phyloP scores from a whole-genome alignment of 345 rosid species.

The Populus deltoides region DNA sequence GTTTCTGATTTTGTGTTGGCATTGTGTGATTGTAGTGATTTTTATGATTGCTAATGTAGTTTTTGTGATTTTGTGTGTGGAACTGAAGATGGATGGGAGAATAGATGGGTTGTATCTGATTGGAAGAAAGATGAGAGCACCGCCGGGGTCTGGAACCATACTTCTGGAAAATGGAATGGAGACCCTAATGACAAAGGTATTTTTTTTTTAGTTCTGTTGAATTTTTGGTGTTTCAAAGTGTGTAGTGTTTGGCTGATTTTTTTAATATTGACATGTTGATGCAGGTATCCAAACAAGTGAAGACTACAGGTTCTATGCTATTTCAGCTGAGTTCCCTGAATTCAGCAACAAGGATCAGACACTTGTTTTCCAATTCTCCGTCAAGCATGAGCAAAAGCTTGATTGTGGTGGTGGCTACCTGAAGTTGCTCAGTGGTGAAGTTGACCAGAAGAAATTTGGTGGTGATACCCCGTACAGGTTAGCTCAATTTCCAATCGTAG shows the following conservation, averaged over 20 bases:
- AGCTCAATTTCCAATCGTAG: neutral
- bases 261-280: slow-evolving; percentile 1
- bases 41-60: neutral
- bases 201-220: neutral
- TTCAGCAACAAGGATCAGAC: slow-evolving; percentile 91
- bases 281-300: slow-evolving; percentile 97
- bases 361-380: slow-evolving; percentile 90
- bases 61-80: neutral
- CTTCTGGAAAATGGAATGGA: slow-evolving; percentile 93
- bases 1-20: neutral
- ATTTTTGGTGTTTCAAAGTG: neutral
- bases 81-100: slow-evolving; percentile 88
- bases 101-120: slow-evolving; percentile 79
- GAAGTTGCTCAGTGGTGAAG: slow-evolving; percentile 83
- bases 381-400: slow-evolving; percentile 99
- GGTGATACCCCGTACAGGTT: slow-evolving; percentile 97
- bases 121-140: slow-evolving; percentile 86
- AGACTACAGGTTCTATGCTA: slow-evolving; percentile 95
- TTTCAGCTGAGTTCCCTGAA: slow-evolving; percentile 88
- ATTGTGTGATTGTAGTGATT: neutral
- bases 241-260: neutral
- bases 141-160: slow-evolving; percentile 93
- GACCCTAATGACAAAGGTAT: slow-evolving; percentile 84
- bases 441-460: slow-evolving; percentile 95
- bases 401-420: slow-evolving; percentile 99